Evolutionary conservation across 176 grass and related monocot genomes (phyloP), one percentile per base, ranked within the genome.

Genomic region (Cymbopogon citratus): DNA sequence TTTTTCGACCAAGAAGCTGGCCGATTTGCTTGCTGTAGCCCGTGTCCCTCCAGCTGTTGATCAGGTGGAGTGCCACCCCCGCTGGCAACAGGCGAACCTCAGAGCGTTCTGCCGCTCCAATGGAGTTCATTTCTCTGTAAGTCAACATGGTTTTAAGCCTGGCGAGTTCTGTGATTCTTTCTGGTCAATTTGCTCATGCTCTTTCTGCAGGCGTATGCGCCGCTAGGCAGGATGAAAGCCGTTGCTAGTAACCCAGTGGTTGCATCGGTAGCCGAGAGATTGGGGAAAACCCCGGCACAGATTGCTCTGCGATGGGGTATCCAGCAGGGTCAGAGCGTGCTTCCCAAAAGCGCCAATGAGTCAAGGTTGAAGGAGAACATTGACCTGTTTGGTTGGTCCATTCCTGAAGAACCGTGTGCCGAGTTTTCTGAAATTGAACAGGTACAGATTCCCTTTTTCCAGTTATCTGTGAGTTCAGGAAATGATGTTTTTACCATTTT

Each of bases 31-130:
- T 35, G 28, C 19, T 12, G 0, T 89, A 16, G 90, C 90, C 41
- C 86, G 90, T 5, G 60, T 92, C 33, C 74, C 79, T 12, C 90
- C 90, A 5, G 90, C 86, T 8, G 90, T 88, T 48, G 16, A 76
- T 68, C 86, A 92, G 83, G 90, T 92, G 4, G 90, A 92, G 56
- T 92, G 90, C 24, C 90, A 92, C 25, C 90, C 83, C 23, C 45
- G 62, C 12, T 92, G 90, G 90, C 86, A 83, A 63, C 90, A 92
- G 63, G 24, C 60, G 0, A 92, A 76, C 7, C 90, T 92, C 13
- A 84, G 57, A 40, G 41, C 78, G 6, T 52, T 92, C 7, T 92
- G 90, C 66, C 65, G 86, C 45, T 63, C 90, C 27, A 92, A 18
- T 27, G 90, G 90, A 24, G 66, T 92, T 31, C 90, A 83, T 83